phyloP scores from a whole-genome alignment of 345 rosid genomes.

The Ailanthus altissimus region DNA sequence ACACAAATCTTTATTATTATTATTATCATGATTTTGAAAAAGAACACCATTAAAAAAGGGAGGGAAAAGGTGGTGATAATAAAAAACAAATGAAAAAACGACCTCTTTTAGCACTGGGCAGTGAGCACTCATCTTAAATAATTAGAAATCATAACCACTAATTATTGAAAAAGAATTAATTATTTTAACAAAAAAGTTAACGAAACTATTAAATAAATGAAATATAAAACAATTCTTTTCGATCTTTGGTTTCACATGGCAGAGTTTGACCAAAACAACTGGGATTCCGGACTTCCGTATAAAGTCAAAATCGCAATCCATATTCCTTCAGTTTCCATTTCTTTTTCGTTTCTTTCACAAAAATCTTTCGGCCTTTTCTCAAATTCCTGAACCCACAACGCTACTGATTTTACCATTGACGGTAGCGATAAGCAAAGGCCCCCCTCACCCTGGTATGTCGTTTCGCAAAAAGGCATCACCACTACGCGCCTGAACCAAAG shows the following conservation, averaged over 20 bases:
- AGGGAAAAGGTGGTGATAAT: too few species aligned
- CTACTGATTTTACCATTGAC: background rate
- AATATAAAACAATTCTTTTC: too few species aligned
- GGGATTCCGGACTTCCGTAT: background rate
- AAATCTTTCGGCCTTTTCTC: background rate
- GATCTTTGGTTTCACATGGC: background rate
- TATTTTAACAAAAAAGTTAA: too few species aligned
- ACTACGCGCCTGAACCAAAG: constrained; percentile 18
- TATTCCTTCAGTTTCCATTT: background rate
- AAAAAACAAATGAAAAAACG: too few species aligned
- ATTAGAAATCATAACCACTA: too few species aligned
- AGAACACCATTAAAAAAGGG: too few species aligned
- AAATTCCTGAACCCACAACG: background rate
- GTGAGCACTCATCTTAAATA: too few species aligned
- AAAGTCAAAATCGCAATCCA: background rate
- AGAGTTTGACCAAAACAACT: background rate
- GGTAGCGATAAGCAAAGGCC: constrained; percentile 13
- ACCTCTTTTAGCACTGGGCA: too few species aligned
- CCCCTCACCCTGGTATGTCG: constrained; percentile 18
- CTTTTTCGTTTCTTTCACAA: background rate
- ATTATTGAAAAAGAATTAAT: too few species aligned
- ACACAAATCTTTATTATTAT: too few species aligned
- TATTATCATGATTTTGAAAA: too few species aligned
- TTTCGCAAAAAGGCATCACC: constrained; percentile 4
- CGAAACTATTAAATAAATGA: too few species aligned